Evolutionary conservation across 2,329 filamentous ascomycete species (phyloP), one percentile per base, ranked within the genome.

Genomic region (Dactylellina sp.): DNA sequence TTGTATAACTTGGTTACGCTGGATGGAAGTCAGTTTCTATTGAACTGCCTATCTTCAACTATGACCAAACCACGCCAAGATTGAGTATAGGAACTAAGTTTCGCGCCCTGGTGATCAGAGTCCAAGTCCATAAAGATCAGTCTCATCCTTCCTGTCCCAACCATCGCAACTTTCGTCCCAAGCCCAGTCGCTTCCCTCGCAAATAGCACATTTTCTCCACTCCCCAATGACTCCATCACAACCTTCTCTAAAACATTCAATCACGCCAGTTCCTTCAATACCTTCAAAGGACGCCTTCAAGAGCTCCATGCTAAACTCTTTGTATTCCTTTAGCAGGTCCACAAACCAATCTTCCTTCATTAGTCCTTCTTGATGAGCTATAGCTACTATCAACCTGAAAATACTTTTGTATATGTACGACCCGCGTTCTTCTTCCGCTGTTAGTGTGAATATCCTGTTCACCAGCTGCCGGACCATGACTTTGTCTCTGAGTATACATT

Each of bases 391-490:
- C 7, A 65, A 32, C 5, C 37, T n/a, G 40, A 74, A 74, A 11
- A 74, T 22, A 16, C 11, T 14, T n/a, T 46, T 50, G 28, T 74
- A 74, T 4, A 74, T 14, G 20, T 50, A 25, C 2, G 53, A 53
- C 4, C 5, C 11, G 25, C 68, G 46, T 11, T 65, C 68, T 9
- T 55, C 46, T 7, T 65, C 61, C 2, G 44, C 42, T 0, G 68
- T 74, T 7, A 65, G 28, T 0, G 47, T 24, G 18, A 74, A 74
- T 28, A 74, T 74, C 39, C 42, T 55, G 7, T 61, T 46, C 1
- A 74, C 7, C 7, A 74, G 42, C 7, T 39, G 52, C 2, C 40
- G 3, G 1, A 72, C 4, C 37, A 59, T 72, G 6, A 2, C 14
- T 28, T n/a, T 22, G 9, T 64, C 66, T 6, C 28, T 35, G 4